Base-by-base conservation (phyloP, 352 stramenopile genomes). In the Thraustochytrium sp. region DNA sequence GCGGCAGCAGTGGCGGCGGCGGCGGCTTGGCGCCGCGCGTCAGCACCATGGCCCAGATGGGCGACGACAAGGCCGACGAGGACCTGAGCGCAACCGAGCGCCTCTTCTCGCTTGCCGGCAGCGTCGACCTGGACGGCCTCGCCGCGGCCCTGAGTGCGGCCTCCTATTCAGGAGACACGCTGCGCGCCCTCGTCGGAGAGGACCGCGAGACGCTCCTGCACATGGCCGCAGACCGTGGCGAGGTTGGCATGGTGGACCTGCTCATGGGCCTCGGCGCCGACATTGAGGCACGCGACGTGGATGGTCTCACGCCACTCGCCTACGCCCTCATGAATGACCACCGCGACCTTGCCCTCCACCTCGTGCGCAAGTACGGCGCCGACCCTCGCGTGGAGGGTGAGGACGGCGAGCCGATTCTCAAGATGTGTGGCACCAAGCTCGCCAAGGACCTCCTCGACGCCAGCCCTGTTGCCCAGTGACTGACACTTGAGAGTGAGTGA, bases 291-390 rank as follows among this genome's bases (percentile, higher is more conserved):
- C 34, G 46, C 9, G 82, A 86, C 46, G 23, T 78, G 44, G 82
- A 86, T 0, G 72, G 29, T 13, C 37, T 84, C 26, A 84, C 82
- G 34, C 48, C 82, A n/a, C 49, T 86, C 21, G 82, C 48, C 34
- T 85, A 86, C 37, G 82, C 82, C 23, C 38, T 51, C 2, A 63
- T 84, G 46, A 84, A 82, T 49, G 82, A 84, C 26, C 31, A 85
- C 34, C 3, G 38, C 26, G 59, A 56, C 0, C 48, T 86, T 23
- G 74, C 55, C 16, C 23, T 13, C 21, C 38, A 84, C 29, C 61
- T 86, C 29, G 75, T 86, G 26, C 5, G 40, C 46, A 2, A 23
- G 4, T 29, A 38, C 31, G 29, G 26, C 11, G 44, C 68, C 1
- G 26, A 68, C 21, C n/a, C 29, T 0, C 4, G 75, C 23, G 46